Evolutionary conservation across 2,329 filamentous ascomycete genomes (phyloP).

Genomic region (Cytospora piceicola): DNA sequence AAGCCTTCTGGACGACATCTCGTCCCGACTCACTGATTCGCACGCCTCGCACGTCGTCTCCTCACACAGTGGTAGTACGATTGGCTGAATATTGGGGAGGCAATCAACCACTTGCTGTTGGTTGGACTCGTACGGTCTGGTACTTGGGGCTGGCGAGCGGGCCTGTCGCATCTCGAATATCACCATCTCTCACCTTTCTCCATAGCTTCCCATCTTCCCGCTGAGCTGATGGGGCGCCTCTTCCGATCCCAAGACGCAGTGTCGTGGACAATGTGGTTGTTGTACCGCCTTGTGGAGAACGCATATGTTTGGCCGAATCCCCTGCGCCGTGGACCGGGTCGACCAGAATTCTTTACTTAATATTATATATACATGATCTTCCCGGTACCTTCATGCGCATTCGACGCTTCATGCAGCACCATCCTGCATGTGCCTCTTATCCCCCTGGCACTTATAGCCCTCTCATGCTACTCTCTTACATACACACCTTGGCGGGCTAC

Average conservation of each 20-base stretch:
- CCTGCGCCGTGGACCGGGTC: constrained; percentile 11
- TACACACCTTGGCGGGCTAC: constrained; percentile 19
- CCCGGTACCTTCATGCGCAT: constrained; percentile 16
- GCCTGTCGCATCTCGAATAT: constrained; percentile 8
- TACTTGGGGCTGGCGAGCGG: not conserved
- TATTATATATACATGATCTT: constrained; percentile 22
- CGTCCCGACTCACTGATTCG: constrained; percentile 27
- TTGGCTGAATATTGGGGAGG: constrained; percentile 24
- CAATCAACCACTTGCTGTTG: constrained; percentile 22
- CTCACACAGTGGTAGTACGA: constrained; percentile 29
- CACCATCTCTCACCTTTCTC: constrained; percentile 12
- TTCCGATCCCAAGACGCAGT: constrained; percentile 23
- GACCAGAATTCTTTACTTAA: constrained; percentile 12
- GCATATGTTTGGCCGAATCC: constrained; percentile 7
- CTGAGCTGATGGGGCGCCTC: constrained; percentile 15
- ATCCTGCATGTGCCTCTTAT: constrained; percentile 22
- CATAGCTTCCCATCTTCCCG: constrained; percentile 7
- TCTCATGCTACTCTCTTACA: constrained; percentile 26
- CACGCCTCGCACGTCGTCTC: constrained; percentile 22
- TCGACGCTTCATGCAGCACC: constrained; percentile 22
- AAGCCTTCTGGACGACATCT: constrained; percentile 25
- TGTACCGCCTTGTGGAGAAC: constrained; percentile 8
- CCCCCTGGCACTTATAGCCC: constrained; percentile 20
- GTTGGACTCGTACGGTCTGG: constrained; percentile 22
- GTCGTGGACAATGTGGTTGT: constrained; percentile 12